Evolutionary conservation across 257 asterid genomes (phyloP).

Genomic region (Petrea volubilis): DNA sequence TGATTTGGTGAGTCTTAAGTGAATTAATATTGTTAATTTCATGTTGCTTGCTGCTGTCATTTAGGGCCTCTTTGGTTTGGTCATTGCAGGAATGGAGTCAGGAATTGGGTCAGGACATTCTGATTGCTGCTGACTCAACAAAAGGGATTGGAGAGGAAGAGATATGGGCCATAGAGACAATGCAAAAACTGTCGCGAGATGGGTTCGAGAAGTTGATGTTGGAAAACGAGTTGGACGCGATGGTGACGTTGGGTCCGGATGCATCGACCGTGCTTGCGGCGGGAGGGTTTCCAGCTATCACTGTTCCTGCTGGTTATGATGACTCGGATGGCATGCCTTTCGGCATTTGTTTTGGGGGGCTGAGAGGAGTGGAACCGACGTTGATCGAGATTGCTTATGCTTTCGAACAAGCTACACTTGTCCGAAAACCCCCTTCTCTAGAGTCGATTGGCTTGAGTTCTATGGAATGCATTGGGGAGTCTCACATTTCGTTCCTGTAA

Average conservation of each 20-base stretch:
- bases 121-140: slow-evolving; percentile 55
- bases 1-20: slow-evolving; percentile 39
- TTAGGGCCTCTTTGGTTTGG: background rate
- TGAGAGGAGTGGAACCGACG: slow-evolving; percentile 58
- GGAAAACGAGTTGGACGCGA: slow-evolving; percentile 54
- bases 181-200: slow-evolving; percentile 45
- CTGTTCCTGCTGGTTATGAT: slow-evolving; percentile 64
- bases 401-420: slow-evolving; percentile 63
- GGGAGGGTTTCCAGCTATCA: slow-evolving; percentile 69
- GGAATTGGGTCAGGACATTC: slow-evolving; percentile 47
- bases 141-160: slow-evolving; percentile 52
- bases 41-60: background rate
- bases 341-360: slow-evolving; percentile 64
- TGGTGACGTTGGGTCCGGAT: slow-evolving; percentile 47
- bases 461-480: slow-evolving; percentile 1
- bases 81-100: slow-evolving; percentile 36
- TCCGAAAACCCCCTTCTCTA: slow-evolving; percentile 54
- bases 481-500: too few species aligned
- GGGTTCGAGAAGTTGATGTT: slow-evolving; percentile 60
- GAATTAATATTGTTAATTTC: background rate
- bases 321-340: slow-evolving; percentile 60
- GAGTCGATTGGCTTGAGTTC: slow-evolving; percentile 14
- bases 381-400: slow-evolving; percentile 64
- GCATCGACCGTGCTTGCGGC: slow-evolving; percentile 53
- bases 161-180: slow-evolving; percentile 36